phyloP scores from a whole-genome alignment of 257 asterid species.

The Nemophila menziesii region DNA sequence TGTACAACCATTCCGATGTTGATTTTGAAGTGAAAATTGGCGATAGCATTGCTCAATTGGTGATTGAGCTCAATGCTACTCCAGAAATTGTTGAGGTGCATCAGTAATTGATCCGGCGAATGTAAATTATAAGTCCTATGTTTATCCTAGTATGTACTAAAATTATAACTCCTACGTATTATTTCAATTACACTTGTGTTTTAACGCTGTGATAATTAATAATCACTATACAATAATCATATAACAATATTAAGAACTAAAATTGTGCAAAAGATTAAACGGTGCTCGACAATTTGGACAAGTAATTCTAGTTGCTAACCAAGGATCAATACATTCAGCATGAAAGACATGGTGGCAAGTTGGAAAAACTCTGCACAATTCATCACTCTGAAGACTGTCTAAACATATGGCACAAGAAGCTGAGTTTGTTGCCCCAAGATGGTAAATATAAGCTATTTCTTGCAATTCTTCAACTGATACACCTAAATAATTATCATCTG shows the following conservation, averaged over 20 bases:
- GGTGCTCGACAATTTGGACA: slow-evolving; percentile 49
- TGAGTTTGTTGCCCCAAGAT: slow-evolving; percentile 11
- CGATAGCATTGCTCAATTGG: slow-evolving; percentile 30
- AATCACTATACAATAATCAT: too few relatives aligned
- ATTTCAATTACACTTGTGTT: slow-evolving; percentile 24
- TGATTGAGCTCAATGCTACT: slow-evolving; percentile 27
- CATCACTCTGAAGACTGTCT: slow-evolving; percentile 26
- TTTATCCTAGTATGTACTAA: too few relatives aligned
- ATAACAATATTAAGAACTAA: slow-evolving; percentile 4
- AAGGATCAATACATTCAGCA: slow-evolving; percentile 53
- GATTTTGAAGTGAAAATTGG: slow-evolving; percentile 44
- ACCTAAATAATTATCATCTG: slow-evolving; percentile 12
- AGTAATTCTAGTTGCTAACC: slow-evolving; percentile 39
- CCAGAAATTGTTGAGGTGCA: slow-evolving; percentile 40
- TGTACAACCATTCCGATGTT: slow-evolving; percentile 40
- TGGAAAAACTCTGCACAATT: slow-evolving; percentile 43
- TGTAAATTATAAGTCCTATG: too few relatives aligned
- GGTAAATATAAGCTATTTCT: slow-evolving; percentile 29
- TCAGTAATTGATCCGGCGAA: slow-evolving; percentile 12
- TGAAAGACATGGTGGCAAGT: slow-evolving; percentile 52
- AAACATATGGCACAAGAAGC: slow-evolving; percentile 43
- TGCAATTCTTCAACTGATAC: slow-evolving; percentile 35
- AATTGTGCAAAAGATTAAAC: slow-evolving; percentile 15
- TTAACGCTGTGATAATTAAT: background rate
- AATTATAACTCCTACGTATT: too few relatives aligned